These are phyloP conservation scores for Blumeria hordei DNA, from an alignment of 2,329 filamentous ascomycete genomes.

Conservation along the genomic window DNA sequence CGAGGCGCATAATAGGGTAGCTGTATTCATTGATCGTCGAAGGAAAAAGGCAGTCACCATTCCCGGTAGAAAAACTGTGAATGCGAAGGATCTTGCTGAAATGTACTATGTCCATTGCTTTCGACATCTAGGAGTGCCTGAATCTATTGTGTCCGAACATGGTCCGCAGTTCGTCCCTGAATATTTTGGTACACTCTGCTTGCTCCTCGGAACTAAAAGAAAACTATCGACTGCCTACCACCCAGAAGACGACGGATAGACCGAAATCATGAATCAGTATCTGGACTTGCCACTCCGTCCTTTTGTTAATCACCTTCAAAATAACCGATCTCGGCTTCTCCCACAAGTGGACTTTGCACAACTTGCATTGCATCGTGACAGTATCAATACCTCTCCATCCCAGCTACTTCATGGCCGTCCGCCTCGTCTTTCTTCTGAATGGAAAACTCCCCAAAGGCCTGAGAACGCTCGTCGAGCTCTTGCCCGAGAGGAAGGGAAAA, in stretches of 20 bases:
- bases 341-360: not conserved
- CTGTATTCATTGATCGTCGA: not conserved
- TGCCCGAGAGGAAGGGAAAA: no score
- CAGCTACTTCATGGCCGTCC: no score
- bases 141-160: constrained; percentile 5
- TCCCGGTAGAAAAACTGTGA: not conserved
- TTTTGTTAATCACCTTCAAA: constrained; percentile 1
- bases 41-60: not conserved
- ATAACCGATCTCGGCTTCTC: not conserved
- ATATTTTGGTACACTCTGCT: constrained; percentile 5
- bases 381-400: not conserved
- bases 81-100: constrained; percentile 1
- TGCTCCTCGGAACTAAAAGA: constrained; percentile 2
- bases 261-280: constrained; percentile 7
- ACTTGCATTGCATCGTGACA: not conserved
- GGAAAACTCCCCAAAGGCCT: no score
- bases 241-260: constrained; percentile 5
- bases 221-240: constrained; percentile 5
- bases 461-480: no score
- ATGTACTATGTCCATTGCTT: constrained; percentile 3
- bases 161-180: constrained; percentile 4
- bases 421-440: no score
- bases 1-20: not conserved
- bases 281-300: constrained; percentile 5
- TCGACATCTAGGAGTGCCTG: not conserved